Evolutionary conservation across 228 moss, liverwort and hornwort species (phyloP).

Genomic region (Sphagnum magellanicum): DNA sequence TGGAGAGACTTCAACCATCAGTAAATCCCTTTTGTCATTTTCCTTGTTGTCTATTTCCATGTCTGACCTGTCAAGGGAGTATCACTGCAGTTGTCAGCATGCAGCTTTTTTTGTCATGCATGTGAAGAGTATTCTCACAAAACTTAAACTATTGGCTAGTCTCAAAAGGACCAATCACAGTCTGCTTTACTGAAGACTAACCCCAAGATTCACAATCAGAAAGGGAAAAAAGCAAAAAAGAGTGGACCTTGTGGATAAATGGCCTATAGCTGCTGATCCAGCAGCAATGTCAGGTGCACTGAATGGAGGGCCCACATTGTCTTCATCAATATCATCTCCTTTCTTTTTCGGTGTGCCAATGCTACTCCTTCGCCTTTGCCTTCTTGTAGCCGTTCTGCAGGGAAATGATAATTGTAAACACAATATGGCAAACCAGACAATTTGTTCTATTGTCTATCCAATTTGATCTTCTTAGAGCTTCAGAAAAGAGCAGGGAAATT

Average conservation of each 20-base stretch:
- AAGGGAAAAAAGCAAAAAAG: neutral
- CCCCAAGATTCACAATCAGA: neutral
- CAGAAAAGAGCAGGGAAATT: neutral
- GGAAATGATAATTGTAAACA: neutral
- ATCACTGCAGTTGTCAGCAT: too few species aligned
- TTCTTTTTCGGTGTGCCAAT: conserved; percentile 22
- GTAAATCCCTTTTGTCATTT: conserved; percentile 6
- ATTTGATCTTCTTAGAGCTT: neutral
- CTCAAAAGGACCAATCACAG: conserved; percentile 3
- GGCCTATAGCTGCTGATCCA: neutral
- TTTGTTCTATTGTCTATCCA: neutral
- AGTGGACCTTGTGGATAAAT: neutral
- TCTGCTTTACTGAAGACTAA: neutral
- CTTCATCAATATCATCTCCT: conserved; percentile 20
- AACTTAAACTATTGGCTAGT: too few species aligned
- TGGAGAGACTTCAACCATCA: conserved; percentile 22
- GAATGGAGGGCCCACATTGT: conserved; percentile 12
- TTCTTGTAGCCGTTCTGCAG: conserved; percentile 8
- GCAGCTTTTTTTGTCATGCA: too few species aligned
- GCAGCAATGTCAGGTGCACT: conserved; percentile 3
- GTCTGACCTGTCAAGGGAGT: too few species aligned
- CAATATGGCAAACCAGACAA: neutral
- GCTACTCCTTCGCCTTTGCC: conserved; percentile 17
- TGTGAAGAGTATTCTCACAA: too few species aligned
- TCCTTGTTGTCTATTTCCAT: neutral